phyloP scores from a whole-genome alignment of 164 flowering plant genomes.

The Amborella trichopoda region DNA sequence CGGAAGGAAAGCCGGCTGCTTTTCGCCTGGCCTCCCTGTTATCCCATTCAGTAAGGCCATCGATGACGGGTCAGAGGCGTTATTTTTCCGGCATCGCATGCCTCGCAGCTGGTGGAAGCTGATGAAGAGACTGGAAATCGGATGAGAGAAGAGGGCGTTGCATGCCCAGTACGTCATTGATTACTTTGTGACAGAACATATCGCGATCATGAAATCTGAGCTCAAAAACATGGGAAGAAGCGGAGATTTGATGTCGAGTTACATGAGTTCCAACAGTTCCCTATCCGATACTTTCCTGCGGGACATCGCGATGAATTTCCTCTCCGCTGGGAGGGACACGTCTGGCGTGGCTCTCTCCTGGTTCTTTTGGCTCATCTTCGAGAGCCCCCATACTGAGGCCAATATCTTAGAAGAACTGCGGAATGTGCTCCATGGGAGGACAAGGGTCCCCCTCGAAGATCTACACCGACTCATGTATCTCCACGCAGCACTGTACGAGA shows the following conservation, averaged over 20 bases:
- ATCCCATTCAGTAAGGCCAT: constrained; percentile 16
- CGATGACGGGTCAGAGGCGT: constrained; percentile 11
- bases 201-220: background rate
- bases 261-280: no score
- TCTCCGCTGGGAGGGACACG: constrained; percentile 9
- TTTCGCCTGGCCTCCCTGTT: constrained; percentile 8
- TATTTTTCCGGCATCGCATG: constrained; percentile 10
- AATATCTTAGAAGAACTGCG: constrained; percentile 20
- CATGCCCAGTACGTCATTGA: background rate
- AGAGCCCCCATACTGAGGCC: constrained; percentile 13
- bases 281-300: background rate
- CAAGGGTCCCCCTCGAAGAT: no score
- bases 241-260: no score
- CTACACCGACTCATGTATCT: constrained; percentile 18
- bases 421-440: background rate
- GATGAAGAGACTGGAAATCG: no score
- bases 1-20: constrained; percentile 8
- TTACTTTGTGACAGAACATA: background rate
- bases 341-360: constrained; percentile 20
- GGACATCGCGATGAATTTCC: constrained; percentile 4
- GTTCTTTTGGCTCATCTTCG: constrained; percentile 26
- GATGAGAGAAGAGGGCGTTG: no score
- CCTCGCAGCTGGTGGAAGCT: constrained; percentile 25
- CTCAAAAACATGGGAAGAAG: no score
- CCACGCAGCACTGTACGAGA: constrained; percentile 30